These are phyloP conservation scores for Brasenia schreberi DNA, from an alignment of 164 flowering plant genomes.

Conservation along the genomic window DNA sequence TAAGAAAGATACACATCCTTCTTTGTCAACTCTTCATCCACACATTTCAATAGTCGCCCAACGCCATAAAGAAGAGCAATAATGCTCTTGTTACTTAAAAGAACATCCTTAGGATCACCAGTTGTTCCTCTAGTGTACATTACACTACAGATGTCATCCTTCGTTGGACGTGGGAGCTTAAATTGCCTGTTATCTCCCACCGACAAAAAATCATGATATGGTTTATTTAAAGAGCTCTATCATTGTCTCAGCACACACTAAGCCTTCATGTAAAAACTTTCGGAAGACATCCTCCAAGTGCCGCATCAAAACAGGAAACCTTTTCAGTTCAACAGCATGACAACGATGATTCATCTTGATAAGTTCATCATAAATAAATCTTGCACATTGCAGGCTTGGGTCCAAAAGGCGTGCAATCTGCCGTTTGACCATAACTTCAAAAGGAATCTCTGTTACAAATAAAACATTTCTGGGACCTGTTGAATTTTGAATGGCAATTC, in stretches of 20 bases:
- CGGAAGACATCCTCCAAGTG: slow-evolving; percentile 82
- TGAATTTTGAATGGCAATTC: slow-evolving; percentile 93
- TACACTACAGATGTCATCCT: slow-evolving; percentile 76
- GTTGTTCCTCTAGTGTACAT: slow-evolving; percentile 99
- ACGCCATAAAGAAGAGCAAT: slow-evolving; percentile 67
- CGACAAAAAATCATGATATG: too few species aligned
- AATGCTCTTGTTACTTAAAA: slow-evolving; percentile 73
- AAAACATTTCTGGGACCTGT: slow-evolving; percentile 83
- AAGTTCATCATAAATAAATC: slow-evolving; percentile 82
- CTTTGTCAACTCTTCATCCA: slow-evolving; percentile 46
- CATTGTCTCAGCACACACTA: slow-evolving; percentile 83
- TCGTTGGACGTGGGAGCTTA: slow-evolving; percentile 54
- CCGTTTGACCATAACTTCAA: slow-evolving; percentile 78
- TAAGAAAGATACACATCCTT: slow-evolving; percentile 56
- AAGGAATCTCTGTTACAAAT: slow-evolving; percentile 96
- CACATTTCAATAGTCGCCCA: slow-evolving; percentile 32
- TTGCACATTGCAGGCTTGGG: slow-evolving; percentile 92
- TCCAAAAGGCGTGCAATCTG: slow-evolving; percentile 81
- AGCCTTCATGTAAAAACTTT: slow-evolving; percentile 72
- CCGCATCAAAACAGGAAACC: slow-evolving; percentile 77
- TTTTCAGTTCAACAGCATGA: slow-evolving; percentile 56
- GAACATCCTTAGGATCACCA: slow-evolving; percentile 94
- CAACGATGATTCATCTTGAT: slow-evolving; percentile 89
- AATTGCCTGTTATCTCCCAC: slow-evolving; percentile 49
- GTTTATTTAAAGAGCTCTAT: too few species aligned